Evolutionary conservation across 1,284 basidiomycete species (phyloP).

Genomic region (Malassezia yamatoensis): DNA sequence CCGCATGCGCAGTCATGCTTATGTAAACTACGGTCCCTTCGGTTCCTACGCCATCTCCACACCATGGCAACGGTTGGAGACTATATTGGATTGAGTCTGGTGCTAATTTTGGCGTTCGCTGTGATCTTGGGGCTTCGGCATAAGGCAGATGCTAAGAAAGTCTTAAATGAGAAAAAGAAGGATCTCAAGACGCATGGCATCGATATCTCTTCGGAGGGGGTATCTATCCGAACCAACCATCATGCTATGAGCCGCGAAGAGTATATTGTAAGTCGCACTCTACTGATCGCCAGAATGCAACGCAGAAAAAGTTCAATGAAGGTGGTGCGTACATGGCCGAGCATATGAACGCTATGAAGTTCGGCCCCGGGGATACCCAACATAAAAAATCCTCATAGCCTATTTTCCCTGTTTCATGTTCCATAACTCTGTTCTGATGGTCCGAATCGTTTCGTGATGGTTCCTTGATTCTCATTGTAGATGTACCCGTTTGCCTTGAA

Average conservation of each 20-base stretch:
- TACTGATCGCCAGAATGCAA: conserved; percentile 2
- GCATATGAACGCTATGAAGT: conserved; percentile 5
- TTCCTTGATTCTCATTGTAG: conserved; percentile 29
- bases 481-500: conserved; percentile 85
- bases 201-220: conserved; percentile 9
- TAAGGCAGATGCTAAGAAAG: conserved; percentile 3
- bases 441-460: conserved; percentile 40
- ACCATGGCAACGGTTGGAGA: conserved; percentile 11
- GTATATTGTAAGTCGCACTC: conserved; percentile 4
- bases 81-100: conserved; percentile 10
- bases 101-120: conserved; percentile 4
- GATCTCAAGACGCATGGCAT: conserved; percentile 7
- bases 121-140: conserved; percentile 3
- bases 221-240: conserved; percentile 9
- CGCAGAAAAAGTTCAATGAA: conserved; percentile 1
- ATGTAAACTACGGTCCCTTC: too few relatives aligned
- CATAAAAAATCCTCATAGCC: not conserved
- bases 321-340: conserved; percentile 1
- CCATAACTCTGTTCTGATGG: not conserved
- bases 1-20: not conserved
- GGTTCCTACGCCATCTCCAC: too few relatives aligned
- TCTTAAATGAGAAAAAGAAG: not conserved
- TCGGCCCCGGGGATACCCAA: not conserved
- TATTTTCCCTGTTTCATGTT: not conserved
- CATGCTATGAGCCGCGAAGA: conserved; percentile 1